Conservation (phyloP, 805 yeast species). For the Hanseniaspora mollemarum region DNA sequence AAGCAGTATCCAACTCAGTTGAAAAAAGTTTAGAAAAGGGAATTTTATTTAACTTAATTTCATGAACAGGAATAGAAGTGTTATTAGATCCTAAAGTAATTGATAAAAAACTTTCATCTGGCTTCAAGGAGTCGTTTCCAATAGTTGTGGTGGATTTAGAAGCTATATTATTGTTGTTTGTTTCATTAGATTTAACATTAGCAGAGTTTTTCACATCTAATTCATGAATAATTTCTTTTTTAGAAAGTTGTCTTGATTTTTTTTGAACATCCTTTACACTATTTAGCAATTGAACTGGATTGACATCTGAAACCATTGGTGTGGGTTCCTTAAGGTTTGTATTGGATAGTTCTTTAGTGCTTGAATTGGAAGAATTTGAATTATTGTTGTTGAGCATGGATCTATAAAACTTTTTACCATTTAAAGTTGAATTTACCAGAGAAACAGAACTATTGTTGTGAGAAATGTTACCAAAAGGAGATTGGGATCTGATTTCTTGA, state of each 20-base stretch:
- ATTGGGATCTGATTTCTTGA: constrained; percentile 8
- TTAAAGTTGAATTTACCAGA: constrained; percentile 5
- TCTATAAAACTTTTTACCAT: constrained; percentile 3
- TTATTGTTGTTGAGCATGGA: background rate
- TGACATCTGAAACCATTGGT: background rate
- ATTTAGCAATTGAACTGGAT: background rate
- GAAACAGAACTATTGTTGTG: constrained; percentile 6
- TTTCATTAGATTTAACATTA: background rate
- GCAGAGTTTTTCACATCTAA: constrained; percentile 17
- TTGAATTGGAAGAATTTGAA: background rate
- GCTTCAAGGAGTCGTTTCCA: constrained; percentile 65
- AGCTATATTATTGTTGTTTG: constrained; percentile 4
- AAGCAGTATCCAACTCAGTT: constrained; percentile 82
- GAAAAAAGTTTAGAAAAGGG: constrained; percentile 63
- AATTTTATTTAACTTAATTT: constrained; percentile 60
- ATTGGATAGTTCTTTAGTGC: background rate
- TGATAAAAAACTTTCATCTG: constrained; percentile 57
- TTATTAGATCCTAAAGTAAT: constrained; percentile 83
- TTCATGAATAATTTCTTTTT: constrained; percentile 11
- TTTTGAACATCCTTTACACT: constrained; percentile 5
- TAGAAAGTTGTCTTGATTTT: constrained; percentile 11
- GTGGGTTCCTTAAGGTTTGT: background rate
- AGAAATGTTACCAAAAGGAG: constrained; percentile 14
- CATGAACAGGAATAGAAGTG: constrained; percentile 43
- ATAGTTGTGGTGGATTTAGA: constrained; percentile 61